phyloP scores from a whole-genome alignment of 345 rosid species.

The Draba incana region DNA sequence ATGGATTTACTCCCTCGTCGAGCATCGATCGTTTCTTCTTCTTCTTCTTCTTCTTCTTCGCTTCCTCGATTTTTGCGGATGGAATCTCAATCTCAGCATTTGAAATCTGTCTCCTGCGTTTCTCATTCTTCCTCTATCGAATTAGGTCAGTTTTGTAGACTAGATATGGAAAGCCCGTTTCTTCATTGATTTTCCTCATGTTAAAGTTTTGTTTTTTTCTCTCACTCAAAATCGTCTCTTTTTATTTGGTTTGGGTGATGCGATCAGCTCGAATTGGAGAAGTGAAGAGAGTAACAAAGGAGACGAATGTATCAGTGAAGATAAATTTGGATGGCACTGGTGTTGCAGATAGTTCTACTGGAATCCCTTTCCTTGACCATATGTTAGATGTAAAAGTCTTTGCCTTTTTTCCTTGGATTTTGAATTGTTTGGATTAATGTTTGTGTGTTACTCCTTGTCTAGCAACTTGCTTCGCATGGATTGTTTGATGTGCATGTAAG shows the following conservation, averaged over 20 bases:
- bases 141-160: conserved; percentile 10
- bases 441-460: conserved; percentile 4
- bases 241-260: not conserved
- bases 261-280: conserved; percentile 63
- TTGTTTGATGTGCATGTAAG: conserved; percentile 82
- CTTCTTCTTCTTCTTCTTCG: conserved; percentile 26
- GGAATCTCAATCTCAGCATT: conserved; percentile 34
- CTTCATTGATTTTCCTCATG: not conserved
- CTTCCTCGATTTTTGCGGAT: conserved; percentile 24
- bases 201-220: not conserved
- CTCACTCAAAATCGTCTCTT: not conserved
- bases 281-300: conserved; percentile 82
- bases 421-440: too few species aligned
- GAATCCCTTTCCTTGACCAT: conserved; percentile 90
- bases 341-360: conserved; percentile 68
- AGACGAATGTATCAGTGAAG: conserved; percentile 77
- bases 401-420: not conserved
- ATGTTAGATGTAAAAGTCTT: conserved; percentile 67
- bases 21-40: conserved; percentile 17
- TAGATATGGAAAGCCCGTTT: conserved; percentile 4
- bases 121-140: conserved; percentile 3
- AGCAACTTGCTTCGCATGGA: conserved; percentile 99
- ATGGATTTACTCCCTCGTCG: not conserved
- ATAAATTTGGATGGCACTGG: conserved; percentile 89
- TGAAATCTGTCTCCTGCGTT: conserved; percentile 30